Conservation (phyloP, 495 filamentous ascomycete genomes). For the Hypoxylon trugodes region DNA sequence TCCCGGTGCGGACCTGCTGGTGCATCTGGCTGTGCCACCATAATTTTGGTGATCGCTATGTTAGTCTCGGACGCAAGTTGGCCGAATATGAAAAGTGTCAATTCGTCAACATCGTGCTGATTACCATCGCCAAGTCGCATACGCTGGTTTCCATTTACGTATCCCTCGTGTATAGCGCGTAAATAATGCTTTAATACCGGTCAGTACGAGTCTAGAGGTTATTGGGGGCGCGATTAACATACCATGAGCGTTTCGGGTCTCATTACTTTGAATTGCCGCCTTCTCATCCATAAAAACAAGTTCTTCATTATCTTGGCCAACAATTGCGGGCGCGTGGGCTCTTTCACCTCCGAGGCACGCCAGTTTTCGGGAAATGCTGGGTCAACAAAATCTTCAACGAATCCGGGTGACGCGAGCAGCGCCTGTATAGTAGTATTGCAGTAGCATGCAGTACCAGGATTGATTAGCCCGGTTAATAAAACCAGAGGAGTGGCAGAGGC, state of each 20-base stretch:
- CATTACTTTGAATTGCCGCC: slow-evolving; percentile 65
- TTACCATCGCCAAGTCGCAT: slow-evolving; percentile 45
- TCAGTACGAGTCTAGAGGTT: slow-evolving; percentile 30
- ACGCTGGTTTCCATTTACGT: slow-evolving; percentile 8
- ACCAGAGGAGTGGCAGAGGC: slow-evolving; percentile 7
- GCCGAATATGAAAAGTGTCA: slow-evolving; percentile 50
- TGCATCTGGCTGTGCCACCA: too few species aligned
- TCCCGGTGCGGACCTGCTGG: too few species aligned
- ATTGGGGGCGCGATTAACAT: slow-evolving; percentile 29
- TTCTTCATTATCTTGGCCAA: slow-evolving; percentile 79
- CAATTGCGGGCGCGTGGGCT: slow-evolving; percentile 78
- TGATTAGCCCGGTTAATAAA: slow-evolving; percentile 73
- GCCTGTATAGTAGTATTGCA: slow-evolving; percentile 86
- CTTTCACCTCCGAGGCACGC: slow-evolving; percentile 64
- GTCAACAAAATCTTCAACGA: slow-evolving; percentile 72
- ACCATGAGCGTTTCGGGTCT: slow-evolving; percentile 71
- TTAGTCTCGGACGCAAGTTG: slow-evolving; percentile 55
- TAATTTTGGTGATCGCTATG: not conserved
- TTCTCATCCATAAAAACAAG: slow-evolving; percentile 72
- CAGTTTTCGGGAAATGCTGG: slow-evolving; percentile 35
- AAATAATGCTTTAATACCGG: slow-evolving; percentile 50
- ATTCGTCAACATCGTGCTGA: slow-evolving; percentile 58
- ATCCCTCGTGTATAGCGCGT: slow-evolving; percentile 41
- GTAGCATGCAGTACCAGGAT: slow-evolving; percentile 86
- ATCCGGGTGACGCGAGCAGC: slow-evolving; percentile 74